A percentile compares a stretch with the other conserved stretches of the same genome.
Evolutionary conservation across 352 stramenopile species (phyloP).

Genomic region (Phytophthora gonapodyides): DNA sequence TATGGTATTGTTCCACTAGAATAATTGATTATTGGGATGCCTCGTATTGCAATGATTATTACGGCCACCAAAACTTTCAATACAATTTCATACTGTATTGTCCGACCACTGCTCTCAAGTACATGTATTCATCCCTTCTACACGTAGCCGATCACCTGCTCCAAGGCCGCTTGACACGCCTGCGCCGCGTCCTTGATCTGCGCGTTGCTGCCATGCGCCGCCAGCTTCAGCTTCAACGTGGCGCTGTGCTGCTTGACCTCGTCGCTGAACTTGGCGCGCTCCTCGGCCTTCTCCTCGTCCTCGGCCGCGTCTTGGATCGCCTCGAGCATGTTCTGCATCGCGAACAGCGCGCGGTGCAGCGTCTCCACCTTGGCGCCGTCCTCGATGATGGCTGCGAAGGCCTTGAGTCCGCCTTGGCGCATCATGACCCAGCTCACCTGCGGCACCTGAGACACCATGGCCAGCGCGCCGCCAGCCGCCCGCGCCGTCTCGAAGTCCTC

Average conservation of each 20-base stretch:
- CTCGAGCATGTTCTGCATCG: constrained; percentile 77
- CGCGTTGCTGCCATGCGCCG: constrained; percentile 25
- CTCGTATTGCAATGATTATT: too few relatives aligned
- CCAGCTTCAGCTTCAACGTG: constrained; percentile 44
- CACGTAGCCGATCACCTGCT: constrained; percentile 28
- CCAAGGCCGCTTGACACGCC: constrained; percentile 48
- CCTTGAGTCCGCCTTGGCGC: constrained; percentile 64
- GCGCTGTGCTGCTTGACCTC: constrained; percentile 42
- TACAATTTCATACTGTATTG: too few relatives aligned
- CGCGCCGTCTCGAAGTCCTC: constrained; percentile 92
- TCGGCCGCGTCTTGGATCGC: constrained; percentile 41
- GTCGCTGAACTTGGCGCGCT: constrained; percentile 46
- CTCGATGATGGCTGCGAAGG: constrained; percentile 61
- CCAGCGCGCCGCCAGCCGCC: constrained; percentile 92
- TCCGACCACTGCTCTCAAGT: constrained; percentile 6
- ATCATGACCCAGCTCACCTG: constrained; percentile 74
- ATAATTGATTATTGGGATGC: too few relatives aligned
- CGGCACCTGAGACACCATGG: constrained; percentile 91
- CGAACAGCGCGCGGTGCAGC: constrained; percentile 74
- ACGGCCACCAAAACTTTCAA: too few relatives aligned
- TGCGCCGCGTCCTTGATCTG: constrained; percentile 55
- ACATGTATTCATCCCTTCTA: constrained; percentile 23
- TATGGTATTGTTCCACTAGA: too few relatives aligned
- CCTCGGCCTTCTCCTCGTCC: constrained; percentile 52
- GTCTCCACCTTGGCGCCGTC: constrained; percentile 64